Base-by-base conservation (phyloP, 2,329 filamentous ascomycete genomes). In the Daldinia sp. region DNA sequence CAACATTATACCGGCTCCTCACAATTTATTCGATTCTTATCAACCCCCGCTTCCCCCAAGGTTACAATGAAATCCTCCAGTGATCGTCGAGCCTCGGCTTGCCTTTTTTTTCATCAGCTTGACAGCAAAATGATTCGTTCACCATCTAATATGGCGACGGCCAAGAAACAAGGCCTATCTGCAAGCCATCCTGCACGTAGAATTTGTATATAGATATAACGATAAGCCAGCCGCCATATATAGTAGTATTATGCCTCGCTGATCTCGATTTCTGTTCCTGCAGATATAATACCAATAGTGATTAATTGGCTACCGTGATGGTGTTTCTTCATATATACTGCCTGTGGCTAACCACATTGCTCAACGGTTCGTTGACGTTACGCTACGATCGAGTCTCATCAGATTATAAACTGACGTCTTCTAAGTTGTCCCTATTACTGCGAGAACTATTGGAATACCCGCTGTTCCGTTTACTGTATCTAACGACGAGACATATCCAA, bases 401-500 rank as follows among this genome's bases (percentile, higher is more conserved):
- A 30, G 27, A n/a, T 58, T 4, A 29, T 19, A 11, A 32, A 29
- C 60, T 70, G 34, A 70, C 56, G 13, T 15, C 32, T 32, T 35
- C 30, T 13, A 50, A 72, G 69, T 52, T 30, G 45, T 61, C 2
- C 23, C 52, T 11, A 67, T 63, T 23, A 64, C 68, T 19, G 65
- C 68, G 10, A 67, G 70, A 43, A 51, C 72, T 23, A 49, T 69
- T 4, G 75, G 73, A 7, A 76, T 78, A 58, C 78, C 78, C 9
- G 76, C 75, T 0, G 68, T 76, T 5, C 75, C 77, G 0, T 78
- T 77, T 64, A 71, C 64, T 4, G 23, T 65, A 7, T 64, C 71
- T 1, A 61, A 51, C 19, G 54, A 63, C 45, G 72, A 71, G n/a
- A 57, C 63, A 2, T 77, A 76, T 30, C 58, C 68, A 0, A 66